These are phyloP conservation scores for Zymoseptoria passerinii DNA, from an alignment of 2,329 filamentous ascomycete genomes.

Conservation along the genomic window DNA sequence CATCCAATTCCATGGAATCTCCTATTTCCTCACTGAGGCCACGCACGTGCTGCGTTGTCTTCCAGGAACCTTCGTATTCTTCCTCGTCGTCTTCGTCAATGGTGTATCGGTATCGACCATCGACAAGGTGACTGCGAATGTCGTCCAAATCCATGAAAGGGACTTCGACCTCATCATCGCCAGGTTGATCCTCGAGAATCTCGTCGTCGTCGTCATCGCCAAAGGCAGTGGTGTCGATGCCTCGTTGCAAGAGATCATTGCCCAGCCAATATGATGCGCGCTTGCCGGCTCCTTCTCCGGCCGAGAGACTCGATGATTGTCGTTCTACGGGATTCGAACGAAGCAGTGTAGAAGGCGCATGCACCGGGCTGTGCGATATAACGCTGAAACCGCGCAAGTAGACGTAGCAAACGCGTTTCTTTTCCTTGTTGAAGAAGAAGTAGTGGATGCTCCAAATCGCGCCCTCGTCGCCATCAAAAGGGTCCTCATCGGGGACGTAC, in stretches of 20 bases:
- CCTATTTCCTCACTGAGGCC: constrained; percentile 27
- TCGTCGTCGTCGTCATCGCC: constrained; percentile 30
- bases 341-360: constrained; percentile 36
- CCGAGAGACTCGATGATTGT: constrained; percentile 25
- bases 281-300: constrained; percentile 59
- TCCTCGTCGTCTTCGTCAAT: constrained; percentile 17
- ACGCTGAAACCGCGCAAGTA: constrained; percentile 84
- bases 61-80: constrained; percentile 7
- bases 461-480: constrained; percentile 84
- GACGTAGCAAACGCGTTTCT: constrained; percentile 88
- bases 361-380: constrained; percentile 54
- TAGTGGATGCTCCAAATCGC: constrained; percentile 94
- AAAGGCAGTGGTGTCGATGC: constrained; percentile 19
- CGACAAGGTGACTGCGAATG: constrained; percentile 27
- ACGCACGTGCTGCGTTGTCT: constrained; percentile 12
- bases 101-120: constrained; percentile 22
- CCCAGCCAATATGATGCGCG: constrained; percentile 85
- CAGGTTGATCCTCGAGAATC: constrained; percentile 16
- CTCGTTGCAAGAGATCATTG: constrained; percentile 40
- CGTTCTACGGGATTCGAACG: constrained; percentile 27
- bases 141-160: constrained; percentile 30
- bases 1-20: constrained; percentile 27
- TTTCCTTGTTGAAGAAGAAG: constrained; percentile 92
- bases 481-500: constrained; percentile 81
- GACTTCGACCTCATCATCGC: constrained; percentile 29